Base-by-base conservation (phyloP, 2,329 filamentous ascomycete species). In the Alternaria gansuensis region DNA sequence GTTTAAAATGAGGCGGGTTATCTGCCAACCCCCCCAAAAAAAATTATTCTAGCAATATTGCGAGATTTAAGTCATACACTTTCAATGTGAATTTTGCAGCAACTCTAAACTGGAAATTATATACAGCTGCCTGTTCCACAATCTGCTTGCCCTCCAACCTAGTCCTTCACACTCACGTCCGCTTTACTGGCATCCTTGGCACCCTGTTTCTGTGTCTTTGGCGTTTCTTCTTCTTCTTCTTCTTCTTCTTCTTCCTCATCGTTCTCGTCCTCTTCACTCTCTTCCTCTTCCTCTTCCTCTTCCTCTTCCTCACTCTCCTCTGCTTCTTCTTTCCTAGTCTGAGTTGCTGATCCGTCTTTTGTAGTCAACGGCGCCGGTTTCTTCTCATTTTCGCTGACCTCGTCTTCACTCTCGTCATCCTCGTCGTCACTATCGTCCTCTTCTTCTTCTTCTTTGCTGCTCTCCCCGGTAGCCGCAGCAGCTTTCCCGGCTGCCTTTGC, bases 111-210 rank as follows among this genome's bases (percentile, higher is more conserved):
- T 17, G 4, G 37, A 13, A 51, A 56, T 17, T 34, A 26, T 50
- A 56, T 51, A 34, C 53, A 44, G n/a, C 11, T 7, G 24, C 14
- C 31, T 34, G 23, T 26, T 43, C 28, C 39, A 11, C n/a, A 7
- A 31, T 17, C 48, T 48, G 1, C 11, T 11, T 8, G 21, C 2
- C 13, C 2, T 21, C 17, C 11, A 21, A 14, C 17, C 31, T 54
- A 79, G 51, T 79, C 77, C 54, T 79, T 69, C 4, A 78, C 78
- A 54, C 75, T 78, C 52, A 72, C 72, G 9, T 70, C 69, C 2
- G 76, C 77, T 53, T 75, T 75, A 3, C 50, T 63, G 1, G 64
- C 68, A n/a, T 67, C 69, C 36, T 68, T 71, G 0, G 69, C 63
- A 34, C 62, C 58, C 53, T 74, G 70, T 6, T 64, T 55, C 52